A percentile compares a stretch with the other conserved stretches of the same genome.
phyloP scores from a whole-genome alignment of 768 basidiomycete genomes.

The Amanita pseudoporphyria region DNA sequence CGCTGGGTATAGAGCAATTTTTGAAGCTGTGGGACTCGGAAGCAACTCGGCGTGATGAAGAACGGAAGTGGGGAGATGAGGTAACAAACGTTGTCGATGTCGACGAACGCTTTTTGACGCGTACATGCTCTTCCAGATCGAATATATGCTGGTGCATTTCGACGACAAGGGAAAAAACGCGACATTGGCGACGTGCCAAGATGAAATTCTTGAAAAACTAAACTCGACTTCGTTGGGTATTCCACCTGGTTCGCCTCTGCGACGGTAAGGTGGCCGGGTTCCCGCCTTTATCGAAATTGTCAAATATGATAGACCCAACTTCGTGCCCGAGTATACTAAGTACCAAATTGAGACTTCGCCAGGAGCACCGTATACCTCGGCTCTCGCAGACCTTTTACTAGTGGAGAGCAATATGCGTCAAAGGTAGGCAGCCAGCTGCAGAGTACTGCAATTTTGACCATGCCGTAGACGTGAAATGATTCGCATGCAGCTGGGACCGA shows the following conservation, averaged over 20 bases:
- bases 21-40: slow-evolving; percentile 5
- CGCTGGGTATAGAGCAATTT: slow-evolving; percentile 5
- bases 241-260: not conserved
- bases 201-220: not conserved
- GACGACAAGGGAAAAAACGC: slow-evolving; percentile 1
- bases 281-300: not conserved
- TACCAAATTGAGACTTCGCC: not conserved
- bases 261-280: not conserved
- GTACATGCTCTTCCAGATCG: not conserved
- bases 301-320: not conserved
- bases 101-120: not conserved
- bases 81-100: not conserved
- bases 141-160: slow-evolving; percentile 8
- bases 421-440: not conserved
- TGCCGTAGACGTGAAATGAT: not conserved
- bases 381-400: not conserved
- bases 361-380: not conserved
- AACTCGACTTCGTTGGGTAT: not conserved
- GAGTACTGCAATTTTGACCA: not conserved
- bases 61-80: slow-evolving; percentile 7
- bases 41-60: not conserved
- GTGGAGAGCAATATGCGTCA: slow-evolving; percentile 2
- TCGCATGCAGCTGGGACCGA: not conserved
- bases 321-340: slow-evolving; percentile 1
- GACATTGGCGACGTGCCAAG: slow-evolving; percentile 4